These are phyloP conservation scores for Phragmites australis DNA, from an alignment of 176 grass and related monocot species.

Conservation along the genomic window DNA sequence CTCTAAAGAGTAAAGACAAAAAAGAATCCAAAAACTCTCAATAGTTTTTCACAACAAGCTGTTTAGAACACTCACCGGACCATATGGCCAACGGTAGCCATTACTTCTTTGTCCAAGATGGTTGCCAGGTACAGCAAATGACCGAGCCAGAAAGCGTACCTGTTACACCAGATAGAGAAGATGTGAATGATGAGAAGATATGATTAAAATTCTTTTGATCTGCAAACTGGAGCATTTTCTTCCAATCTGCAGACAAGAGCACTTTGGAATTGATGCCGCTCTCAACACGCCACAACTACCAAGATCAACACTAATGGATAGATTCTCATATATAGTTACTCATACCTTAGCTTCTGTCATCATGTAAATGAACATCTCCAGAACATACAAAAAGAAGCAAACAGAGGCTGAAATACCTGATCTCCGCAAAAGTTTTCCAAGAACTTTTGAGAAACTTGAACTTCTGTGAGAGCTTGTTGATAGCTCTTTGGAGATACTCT, in stretches of 20 bases:
- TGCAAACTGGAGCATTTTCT: constrained; percentile 7
- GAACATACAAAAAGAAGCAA: constrained; percentile 6
- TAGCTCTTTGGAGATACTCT: constrained; percentile 97
- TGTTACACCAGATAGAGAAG: constrained; percentile 36
- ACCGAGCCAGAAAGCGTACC: constrained; percentile 91
- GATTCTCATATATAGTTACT: background rate
- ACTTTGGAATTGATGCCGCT: background rate
- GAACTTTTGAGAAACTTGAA: constrained; percentile 90
- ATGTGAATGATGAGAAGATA: constrained; percentile 4
- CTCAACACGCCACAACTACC: background rate
- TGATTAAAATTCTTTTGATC: background rate
- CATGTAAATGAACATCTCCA: constrained; percentile 7
- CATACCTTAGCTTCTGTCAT: background rate
- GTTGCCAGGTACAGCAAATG: constrained; percentile 94
- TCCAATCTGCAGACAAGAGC: background rate
- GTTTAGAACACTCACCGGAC: constrained; percentile 64
- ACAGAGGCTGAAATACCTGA: constrained; percentile 55
- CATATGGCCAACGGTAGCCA: constrained; percentile 97
- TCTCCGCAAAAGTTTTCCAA: constrained; percentile 97
- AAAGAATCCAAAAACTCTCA: constrained; percentile 2
- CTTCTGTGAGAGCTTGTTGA: constrained; percentile 92
- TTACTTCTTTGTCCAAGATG: constrained; percentile 90
- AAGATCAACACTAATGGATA: background rate
- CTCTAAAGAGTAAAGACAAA: background rate
- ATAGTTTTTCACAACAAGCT: constrained; percentile 15